Conservation (phyloP, 1,284 basidiomycete species). For the Ustilago nuda region DNA sequence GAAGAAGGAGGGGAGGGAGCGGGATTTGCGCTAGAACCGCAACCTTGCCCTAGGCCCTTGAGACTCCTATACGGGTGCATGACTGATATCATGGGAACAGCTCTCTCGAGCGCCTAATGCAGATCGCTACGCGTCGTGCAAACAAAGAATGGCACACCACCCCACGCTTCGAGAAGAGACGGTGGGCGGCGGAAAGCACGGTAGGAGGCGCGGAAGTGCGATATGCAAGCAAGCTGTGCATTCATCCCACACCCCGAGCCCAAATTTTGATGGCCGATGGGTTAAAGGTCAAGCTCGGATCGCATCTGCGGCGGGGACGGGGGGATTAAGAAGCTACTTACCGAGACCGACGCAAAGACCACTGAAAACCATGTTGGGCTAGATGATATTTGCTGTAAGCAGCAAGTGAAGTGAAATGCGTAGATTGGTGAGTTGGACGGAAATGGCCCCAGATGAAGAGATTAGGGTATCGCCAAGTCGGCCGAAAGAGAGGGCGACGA, state of each 20-base stretch:
- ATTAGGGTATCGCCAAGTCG: conserved; percentile 1
- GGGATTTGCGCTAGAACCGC: background rate
- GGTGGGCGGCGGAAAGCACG: background rate
- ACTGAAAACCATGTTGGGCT: conserved; percentile 49
- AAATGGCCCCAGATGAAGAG: background rate
- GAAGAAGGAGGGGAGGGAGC: background rate
- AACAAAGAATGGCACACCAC: no score
- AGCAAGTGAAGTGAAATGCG: background rate
- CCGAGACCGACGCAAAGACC: conserved; percentile 56
- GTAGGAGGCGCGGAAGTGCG: background rate
- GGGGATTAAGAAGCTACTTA: conserved; percentile 20
- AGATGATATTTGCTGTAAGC: background rate
- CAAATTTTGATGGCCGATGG: background rate
- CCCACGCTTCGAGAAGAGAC: no score
- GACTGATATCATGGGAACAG: background rate
- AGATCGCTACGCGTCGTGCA: background rate
- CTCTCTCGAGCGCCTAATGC: background rate
- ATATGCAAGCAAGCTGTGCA: background rate
- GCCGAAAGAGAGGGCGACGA: background rate
- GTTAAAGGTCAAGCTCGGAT: no score
- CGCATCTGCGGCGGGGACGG: background rate
- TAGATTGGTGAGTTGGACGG: conserved; percentile 3
- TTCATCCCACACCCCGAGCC: background rate
- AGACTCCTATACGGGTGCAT: background rate
- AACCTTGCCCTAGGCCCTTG: conserved; percentile 5